Evolutionary conservation across 2,329 filamentous ascomycete genomes (phyloP).

Genomic region (Aplosporella prunicola): DNA sequence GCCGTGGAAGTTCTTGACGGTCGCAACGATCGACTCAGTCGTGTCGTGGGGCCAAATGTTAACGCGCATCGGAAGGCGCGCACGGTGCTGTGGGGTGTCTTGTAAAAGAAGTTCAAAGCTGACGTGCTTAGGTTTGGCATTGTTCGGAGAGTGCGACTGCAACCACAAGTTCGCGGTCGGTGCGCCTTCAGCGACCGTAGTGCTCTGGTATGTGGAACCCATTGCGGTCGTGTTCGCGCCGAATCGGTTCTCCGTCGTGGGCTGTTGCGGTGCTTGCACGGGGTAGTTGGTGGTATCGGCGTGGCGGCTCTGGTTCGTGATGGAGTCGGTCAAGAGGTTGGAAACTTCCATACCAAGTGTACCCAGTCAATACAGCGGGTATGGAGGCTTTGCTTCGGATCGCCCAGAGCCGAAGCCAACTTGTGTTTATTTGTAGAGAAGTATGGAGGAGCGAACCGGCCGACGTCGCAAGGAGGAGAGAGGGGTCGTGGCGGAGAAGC

Average conservation of each 20-base stretch:
- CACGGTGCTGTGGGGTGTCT: slow-evolving; percentile 57
- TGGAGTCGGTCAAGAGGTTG: slow-evolving; percentile 20
- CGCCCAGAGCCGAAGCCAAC: not conserved
- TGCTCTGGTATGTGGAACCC: slow-evolving; percentile 7
- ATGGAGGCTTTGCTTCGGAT: slow-evolving; percentile 5
- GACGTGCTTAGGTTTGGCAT: slow-evolving; percentile 54
- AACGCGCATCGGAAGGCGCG: slow-evolving; percentile 73
- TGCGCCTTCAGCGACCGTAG: not conserved
- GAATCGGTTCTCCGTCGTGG: not conserved
- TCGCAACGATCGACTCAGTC: slow-evolving; percentile 94
- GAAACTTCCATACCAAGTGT: slow-evolving; percentile 23
- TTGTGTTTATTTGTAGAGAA: slow-evolving; percentile 4
- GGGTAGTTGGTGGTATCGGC: slow-evolving; percentile 3
- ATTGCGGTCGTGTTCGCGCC: slow-evolving; percentile 2
- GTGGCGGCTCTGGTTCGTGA: slow-evolving; percentile 2
- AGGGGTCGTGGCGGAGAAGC: slow-evolving; percentile 20
- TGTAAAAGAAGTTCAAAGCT: slow-evolving; percentile 67
- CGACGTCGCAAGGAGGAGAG: slow-evolving; percentile 28
- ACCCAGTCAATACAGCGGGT: slow-evolving; percentile 1
- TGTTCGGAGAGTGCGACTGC: slow-evolving; percentile 16
- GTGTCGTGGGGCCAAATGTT: slow-evolving; percentile 94
- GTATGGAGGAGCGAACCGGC: slow-evolving; percentile 23
- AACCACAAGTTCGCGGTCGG: not conserved
- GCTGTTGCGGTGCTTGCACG: slow-evolving; percentile 6
- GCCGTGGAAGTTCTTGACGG: slow-evolving; percentile 98